Conservation (phyloP, 23 red algal species). For the Gracilaria vermiculophylla region DNA sequence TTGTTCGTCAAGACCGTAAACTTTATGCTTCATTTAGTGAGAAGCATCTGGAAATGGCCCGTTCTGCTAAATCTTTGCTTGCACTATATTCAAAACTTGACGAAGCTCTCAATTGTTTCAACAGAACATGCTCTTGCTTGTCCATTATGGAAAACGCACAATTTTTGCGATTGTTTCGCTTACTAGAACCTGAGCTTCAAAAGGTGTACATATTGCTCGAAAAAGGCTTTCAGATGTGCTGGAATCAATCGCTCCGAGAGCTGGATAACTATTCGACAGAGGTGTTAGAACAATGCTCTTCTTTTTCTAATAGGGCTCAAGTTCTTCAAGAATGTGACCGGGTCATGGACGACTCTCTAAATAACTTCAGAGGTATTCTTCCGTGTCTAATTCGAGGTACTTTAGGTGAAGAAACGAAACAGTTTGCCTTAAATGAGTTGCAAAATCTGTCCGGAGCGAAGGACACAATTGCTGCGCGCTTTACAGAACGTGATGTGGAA, state of each 20-base stretch:
- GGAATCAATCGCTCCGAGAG: constrained; percentile 11
- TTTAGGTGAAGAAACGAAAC: not conserved
- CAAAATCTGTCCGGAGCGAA: not conserved
- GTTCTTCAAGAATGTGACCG: constrained; percentile 28
- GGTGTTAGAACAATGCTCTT: not conserved
- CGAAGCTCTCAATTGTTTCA: constrained; percentile 17
- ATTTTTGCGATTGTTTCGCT: not conserved
- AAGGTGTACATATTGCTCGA: constrained; percentile 2
- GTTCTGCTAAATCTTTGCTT: constrained; percentile 16
- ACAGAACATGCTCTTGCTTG: not conserved
- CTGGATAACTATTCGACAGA: constrained; percentile 12
- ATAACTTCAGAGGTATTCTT: not conserved
- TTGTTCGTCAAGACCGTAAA: constrained; percentile 25
- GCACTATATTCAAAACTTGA: constrained; percentile 4
- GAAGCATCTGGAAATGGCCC: constrained; percentile 20
- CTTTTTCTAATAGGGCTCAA: not conserved
- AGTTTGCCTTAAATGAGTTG: not conserved
- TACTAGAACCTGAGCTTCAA: not conserved
- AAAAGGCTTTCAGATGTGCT: not conserved
- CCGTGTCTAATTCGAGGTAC: not conserved
- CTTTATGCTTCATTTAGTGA: not conserved
- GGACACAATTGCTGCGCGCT: not conserved
- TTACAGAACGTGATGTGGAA: not conserved
- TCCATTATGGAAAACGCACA: not conserved
- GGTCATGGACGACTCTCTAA: not conserved